Conservation (phyloP, 306 rosid genomes). For the Canavalia gladiata region DNA sequence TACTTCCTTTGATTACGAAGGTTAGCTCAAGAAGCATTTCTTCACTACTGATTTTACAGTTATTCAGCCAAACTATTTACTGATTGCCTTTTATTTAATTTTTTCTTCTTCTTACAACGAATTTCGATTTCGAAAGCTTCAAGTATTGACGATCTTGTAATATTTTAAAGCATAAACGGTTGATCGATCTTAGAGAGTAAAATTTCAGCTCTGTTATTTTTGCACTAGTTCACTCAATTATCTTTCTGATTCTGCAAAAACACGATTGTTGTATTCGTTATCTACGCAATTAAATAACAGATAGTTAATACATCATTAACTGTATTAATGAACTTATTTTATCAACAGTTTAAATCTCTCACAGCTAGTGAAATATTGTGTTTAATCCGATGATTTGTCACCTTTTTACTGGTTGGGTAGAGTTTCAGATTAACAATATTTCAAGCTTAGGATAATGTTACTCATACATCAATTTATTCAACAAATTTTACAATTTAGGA, state of each 20-base stretch:
- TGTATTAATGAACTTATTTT: slow-evolving; percentile 27
- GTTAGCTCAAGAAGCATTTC: slow-evolving; percentile 45
- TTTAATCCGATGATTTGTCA: not conserved
- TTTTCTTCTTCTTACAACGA: not conserved
- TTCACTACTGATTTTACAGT: not conserved
- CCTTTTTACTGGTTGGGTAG: not conserved
- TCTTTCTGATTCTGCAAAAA: not conserved
- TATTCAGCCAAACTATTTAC: not conserved
- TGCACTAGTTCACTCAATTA: slow-evolving; percentile 8
- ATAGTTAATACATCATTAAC: not conserved
- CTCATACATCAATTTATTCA: too few relatives aligned
- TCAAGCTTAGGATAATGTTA: too few relatives aligned
- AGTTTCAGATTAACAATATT: slow-evolving; percentile 3
- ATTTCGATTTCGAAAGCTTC: slow-evolving; percentile 5
- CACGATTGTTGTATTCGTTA: slow-evolving; percentile 1
- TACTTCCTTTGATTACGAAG: slow-evolving; percentile 64
- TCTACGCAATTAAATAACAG: not conserved
- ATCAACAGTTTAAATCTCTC: not conserved
- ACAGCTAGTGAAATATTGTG: not conserved
- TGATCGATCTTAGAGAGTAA: not conserved
- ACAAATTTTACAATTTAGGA: too few relatives aligned
- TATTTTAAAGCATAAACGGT: not conserved
- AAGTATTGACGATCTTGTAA: not conserved
- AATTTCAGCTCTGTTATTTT: not conserved
- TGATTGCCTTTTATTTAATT: not conserved